Evolutionary conservation across 768 basidiomycete genomes (phyloP), one percentile per base, ranked within the genome.

Genomic region (Rossbeevera mucosa): DNA sequence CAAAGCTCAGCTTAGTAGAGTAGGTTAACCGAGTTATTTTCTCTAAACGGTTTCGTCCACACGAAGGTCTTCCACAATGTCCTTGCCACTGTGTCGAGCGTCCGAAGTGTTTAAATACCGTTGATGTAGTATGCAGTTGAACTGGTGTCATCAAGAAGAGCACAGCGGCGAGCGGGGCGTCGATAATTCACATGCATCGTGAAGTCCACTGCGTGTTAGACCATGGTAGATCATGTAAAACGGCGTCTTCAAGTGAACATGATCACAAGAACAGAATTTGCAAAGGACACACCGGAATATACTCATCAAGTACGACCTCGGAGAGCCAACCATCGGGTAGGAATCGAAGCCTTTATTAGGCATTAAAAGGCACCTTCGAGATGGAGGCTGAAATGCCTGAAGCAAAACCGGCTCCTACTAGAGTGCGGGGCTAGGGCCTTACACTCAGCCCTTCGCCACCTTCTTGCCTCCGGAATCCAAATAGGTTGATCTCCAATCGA

Each of bases 181-280:
- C 40, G 20, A 12, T 31, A 9, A 22, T 4, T 21, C 21, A 26
- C 13, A 8, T 36, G n/a, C n/a, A 8, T 36, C 8, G 16, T n/a
- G 33, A 18, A 36, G 14, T 21, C 33, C 12, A 8, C 14, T 7
- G 5, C 36, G 22, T n/a, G 36, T 16, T 18, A 18, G 29, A 20
- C n/a, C 13, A 29, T 13, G 24, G 48, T 33, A 22, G 44, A 53
- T 50, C 41, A 26, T 51, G 41, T 4, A 41, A 13, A 31, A 45
- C 50, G 53, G 54, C 26, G 45, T 51, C 50, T 48, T 59, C 48
- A 3, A 28, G 45, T 40, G 33, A 52, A 48, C 24, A 26, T 50
- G 40, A 59, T 59, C 44, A 58, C 47, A 52, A 52, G 54, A 24
- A 33, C 7, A 38, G 48, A 55, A 55, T 18, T 40, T 24, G 26